Evolutionary conservation across 441 rosid species (phyloP), one percentile per base, ranked within the genome.

Genomic region (Eutrema salsugineum): DNA sequence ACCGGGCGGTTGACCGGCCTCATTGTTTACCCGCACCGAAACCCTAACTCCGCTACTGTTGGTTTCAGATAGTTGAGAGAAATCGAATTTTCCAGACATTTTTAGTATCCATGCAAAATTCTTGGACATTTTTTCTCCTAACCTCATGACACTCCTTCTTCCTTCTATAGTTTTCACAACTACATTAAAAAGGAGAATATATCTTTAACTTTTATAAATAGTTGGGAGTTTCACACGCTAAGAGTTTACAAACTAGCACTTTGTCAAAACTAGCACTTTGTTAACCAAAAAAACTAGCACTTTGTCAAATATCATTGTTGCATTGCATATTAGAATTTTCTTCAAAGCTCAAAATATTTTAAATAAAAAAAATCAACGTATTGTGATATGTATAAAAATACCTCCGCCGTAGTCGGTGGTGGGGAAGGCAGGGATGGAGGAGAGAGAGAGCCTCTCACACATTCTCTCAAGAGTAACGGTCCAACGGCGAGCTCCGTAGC

Each of bases 401-500:
- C 94, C 92, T 73, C 81, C 85, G 35, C 72, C 81, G 22, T 61
- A 9, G 46, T 86, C 83, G 7, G 50, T 36, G 22, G 20, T 4
- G 5, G 73, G 62, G 3, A 62, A 22, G 59, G 1, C 57, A 51
- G 81, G 54, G 0, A 27, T 20, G 5, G 44, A 16, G 36, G 69
- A 46, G 74, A 69, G 71, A 66, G 77, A 36, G 2, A 80, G 61
- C 62, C 94, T 91, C 76, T 91, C 89, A 42, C 82, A 81, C 83
- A 79, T 83, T 65, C 90, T 84, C 43, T 85, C 84, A 36, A 91
- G 97, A 1, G 84, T 73, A 16, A 40, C 42, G n/a, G 76, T 55
- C 94, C 94, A 88, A 50, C 88, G 83, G 51, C 82, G 79, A 12
- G 97, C 90, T 58, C 94, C 97, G 39, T 80, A 91, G 1, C 85